These are phyloP conservation scores for Candida orba DNA, from an alignment of 805 yeast species.

Conservation along the genomic window DNA sequence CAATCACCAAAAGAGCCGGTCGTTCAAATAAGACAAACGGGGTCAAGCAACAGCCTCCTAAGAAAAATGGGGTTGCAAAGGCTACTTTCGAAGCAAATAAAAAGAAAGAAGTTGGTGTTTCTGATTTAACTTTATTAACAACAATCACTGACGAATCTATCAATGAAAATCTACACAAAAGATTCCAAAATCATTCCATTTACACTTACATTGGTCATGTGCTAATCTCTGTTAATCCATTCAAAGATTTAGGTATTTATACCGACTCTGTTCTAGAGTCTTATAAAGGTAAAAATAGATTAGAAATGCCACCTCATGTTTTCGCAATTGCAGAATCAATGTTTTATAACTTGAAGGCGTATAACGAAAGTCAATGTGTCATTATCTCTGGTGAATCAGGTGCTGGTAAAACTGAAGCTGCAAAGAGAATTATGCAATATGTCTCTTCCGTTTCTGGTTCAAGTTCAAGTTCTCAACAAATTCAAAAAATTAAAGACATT, in stretches of 20 bases:
- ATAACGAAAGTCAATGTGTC: slow-evolving; percentile 93
- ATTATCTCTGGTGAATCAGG: slow-evolving; percentile 97
- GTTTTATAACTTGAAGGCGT: slow-evolving; percentile 92
- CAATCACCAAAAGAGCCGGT: slow-evolving; percentile 68
- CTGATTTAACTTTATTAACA: slow-evolving; percentile 84
- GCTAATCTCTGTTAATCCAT: slow-evolving; percentile 92
- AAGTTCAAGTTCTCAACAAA: slow-evolving; percentile 52
- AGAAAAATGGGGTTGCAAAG: slow-evolving; percentile 62
- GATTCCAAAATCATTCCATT: slow-evolving; percentile 84
- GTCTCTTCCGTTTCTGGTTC: slow-evolving; percentile 83
- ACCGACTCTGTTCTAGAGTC: slow-evolving; percentile 68
- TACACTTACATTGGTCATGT: slow-evolving; percentile 94
- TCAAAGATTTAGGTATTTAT: slow-evolving; percentile 92
- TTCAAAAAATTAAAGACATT: slow-evolving; percentile 90
- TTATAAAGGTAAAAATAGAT: slow-evolving; percentile 85
- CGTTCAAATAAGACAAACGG: slow-evolving; percentile 40
- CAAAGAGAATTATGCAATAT: slow-evolving; percentile 96
- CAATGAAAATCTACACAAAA: slow-evolving; percentile 80
- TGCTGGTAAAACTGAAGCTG: slow-evolving; percentile 98
- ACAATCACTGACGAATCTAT: slow-evolving; percentile 88
- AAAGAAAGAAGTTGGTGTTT: slow-evolving; percentile 97
- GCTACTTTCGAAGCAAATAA: slow-evolving; percentile 84
- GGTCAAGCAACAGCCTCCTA: slow-evolving; percentile 46
- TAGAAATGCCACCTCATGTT: slow-evolving; percentile 97
- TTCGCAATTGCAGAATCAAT: slow-evolving; percentile 96